These are phyloP conservation scores for Solanum rostratum DNA, from an alignment of 257 asterid genomes.

Conservation along the genomic window DNA sequence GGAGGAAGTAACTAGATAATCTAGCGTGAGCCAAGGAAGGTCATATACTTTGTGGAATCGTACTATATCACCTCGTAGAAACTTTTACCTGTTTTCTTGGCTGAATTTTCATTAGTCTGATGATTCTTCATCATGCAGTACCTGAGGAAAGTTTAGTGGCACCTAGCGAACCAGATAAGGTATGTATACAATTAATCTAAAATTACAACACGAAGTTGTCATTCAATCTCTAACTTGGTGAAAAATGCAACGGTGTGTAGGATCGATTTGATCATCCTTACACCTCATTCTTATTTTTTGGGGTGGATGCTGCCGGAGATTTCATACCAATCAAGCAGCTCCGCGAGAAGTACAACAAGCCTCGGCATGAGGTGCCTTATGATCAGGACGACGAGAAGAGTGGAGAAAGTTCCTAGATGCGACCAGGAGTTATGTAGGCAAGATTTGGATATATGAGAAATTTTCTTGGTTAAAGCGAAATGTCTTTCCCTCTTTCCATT, in stretches of 20 bases:
- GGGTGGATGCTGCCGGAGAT: slow-evolving; percentile 86
- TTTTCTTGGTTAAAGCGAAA: background rate
- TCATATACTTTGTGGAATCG: background rate
- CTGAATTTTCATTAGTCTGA: background rate
- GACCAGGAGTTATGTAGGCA: background rate
- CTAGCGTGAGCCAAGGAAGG: background rate
- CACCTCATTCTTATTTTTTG: slow-evolving; percentile 71
- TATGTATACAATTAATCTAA: slow-evolving; percentile 14
- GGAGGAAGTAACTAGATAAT: background rate
- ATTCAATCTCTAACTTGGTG: background rate
- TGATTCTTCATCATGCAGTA: slow-evolving; percentile 39
- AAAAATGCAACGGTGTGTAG: slow-evolving; percentile 19
- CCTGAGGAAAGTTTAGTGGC: slow-evolving; percentile 71
- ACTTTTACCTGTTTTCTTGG: background rate
- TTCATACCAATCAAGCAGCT: slow-evolving; percentile 87
- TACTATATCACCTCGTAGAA: background rate
- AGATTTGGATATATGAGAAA: background rate
- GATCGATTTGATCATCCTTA: slow-evolving; percentile 86
- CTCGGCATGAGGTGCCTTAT: slow-evolving; percentile 79
- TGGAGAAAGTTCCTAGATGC: slow-evolving; percentile 26
- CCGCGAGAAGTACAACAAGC: slow-evolving; percentile 75
- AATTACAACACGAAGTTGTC: background rate
- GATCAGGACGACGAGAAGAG: slow-evolving; percentile 37
- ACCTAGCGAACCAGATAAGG: slow-evolving; percentile 49
- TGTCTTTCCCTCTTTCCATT: background rate